These are phyloP conservation scores for Acanthamoeba divionensis DNA, from an alignment of 208 protist species.

Conservation along the genomic window DNA sequence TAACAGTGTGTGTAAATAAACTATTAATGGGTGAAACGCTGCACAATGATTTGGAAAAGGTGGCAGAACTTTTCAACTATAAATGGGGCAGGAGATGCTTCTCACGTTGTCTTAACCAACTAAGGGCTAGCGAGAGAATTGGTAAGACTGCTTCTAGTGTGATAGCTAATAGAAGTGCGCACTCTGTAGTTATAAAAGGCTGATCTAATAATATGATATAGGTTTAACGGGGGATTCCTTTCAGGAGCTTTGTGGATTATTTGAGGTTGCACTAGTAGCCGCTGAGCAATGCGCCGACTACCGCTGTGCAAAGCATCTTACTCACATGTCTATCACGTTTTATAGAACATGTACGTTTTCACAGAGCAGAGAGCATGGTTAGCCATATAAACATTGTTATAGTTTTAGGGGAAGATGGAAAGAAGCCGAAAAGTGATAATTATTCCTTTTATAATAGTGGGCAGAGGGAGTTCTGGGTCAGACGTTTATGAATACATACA, in stretches of 20 bases:
- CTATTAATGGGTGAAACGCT: background rate
- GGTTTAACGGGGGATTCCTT: background rate
- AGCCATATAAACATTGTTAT: no score
- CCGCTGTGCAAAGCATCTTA: constrained; percentile 1
- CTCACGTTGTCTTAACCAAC: background rate
- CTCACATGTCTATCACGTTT: background rate
- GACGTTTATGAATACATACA: constrained; percentile 16
- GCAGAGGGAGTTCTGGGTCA: background rate
- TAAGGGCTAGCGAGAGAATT: background rate
- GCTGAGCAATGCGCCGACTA: background rate
- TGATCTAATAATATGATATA: background rate
- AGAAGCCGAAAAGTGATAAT: no score
- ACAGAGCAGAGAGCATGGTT: no score
- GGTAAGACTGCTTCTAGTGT: background rate
- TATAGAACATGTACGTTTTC: constrained; percentile 1
- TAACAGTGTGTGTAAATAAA: background rate
- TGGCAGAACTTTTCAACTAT: background rate
- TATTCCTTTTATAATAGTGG: background rate
- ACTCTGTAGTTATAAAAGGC: no score
- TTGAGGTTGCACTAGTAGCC: constrained; percentile 4
- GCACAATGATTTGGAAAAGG: background rate
- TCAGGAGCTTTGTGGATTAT: background rate
- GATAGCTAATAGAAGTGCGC: background rate
- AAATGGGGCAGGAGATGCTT: background rate
- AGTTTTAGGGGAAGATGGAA: no score